phyloP scores from a whole-genome alignment of 2,329 filamentous ascomycete species.

The Colletotrichum noveboracense region DNA sequence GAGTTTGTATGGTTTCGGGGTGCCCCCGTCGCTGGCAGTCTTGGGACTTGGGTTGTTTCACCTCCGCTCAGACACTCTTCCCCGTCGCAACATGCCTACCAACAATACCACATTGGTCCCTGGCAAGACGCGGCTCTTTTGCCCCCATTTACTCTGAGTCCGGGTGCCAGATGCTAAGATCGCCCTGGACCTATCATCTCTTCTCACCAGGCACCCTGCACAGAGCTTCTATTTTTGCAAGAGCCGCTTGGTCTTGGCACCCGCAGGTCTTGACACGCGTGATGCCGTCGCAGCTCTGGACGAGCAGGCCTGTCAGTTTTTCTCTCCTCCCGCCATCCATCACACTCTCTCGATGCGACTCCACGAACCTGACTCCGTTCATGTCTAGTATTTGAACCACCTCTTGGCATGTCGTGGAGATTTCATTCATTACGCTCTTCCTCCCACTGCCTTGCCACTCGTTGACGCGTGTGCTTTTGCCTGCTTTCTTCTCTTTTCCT shows the following conservation, averaged over 20 bases:
- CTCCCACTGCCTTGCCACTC: conserved; percentile 7
- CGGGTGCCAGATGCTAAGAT: neutral
- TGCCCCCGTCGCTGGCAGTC: neutral
- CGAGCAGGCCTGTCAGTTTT: neutral
- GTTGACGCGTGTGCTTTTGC: conserved; percentile 5
- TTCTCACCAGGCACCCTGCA: neutral
- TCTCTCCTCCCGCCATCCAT: neutral
- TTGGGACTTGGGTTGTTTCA: conserved; percentile 21
- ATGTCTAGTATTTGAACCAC: conserved; percentile 1
- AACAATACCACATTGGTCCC: neutral
- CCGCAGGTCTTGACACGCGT: conserved; percentile 11
- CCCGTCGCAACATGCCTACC: neutral
- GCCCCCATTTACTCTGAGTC: neutral
- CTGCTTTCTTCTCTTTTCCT: neutral
- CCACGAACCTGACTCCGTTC: neutral
- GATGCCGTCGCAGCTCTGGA: neutral
- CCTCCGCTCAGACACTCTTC: conserved; percentile 16
- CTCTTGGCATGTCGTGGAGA: neutral
- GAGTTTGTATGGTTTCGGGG: conserved; percentile 4
- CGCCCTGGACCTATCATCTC: conserved; percentile 3
- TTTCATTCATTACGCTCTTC: conserved; percentile 13
- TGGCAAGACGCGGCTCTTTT: neutral
- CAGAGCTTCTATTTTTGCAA: conserved; percentile 17
- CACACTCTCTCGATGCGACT: neutral
- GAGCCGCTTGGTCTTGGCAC: conserved; percentile 9